Base-by-base conservation (phyloP, 352 stramenopile species). In the Pythium insidiosum region DNA sequence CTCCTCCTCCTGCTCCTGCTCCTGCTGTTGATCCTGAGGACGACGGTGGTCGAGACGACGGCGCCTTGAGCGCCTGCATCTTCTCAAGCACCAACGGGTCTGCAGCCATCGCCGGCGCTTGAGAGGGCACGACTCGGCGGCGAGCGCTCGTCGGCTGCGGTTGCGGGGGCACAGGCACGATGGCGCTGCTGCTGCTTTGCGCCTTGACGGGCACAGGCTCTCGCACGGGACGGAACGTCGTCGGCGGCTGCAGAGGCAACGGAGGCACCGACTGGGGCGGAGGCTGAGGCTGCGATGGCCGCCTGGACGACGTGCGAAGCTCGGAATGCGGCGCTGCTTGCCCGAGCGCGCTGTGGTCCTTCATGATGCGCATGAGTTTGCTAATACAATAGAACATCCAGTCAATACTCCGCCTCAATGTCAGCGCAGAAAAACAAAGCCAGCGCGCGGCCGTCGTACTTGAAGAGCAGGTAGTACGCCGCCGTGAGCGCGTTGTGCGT, bases 391-490 rank as follows among this genome's bases (percentile, higher is more conserved):
- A 50, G 3, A 21, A 5, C 2, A 37, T 31, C n/a, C n/a, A n/a
- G n/a, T n/a, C n/a, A n/a, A n/a, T n/a, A n/a, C n/a, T n/a, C n/a
- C n/a, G n/a, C n/a, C n/a, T n/a, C n/a, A n/a, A n/a, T n/a, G n/a
- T n/a, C n/a, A n/a, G n/a, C n/a, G n/a, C n/a, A n/a, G n/a, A n/a
- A n/a, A n/a, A n/a, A n/a, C n/a, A n/a, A n/a, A n/a, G n/a, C n/a
- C n/a, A n/a, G n/a, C n/a, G n/a, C n/a, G n/a, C n/a, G n/a, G n/a
- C n/a, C n/a, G n/a, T n/a, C 49, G 19, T 46, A 64, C 56, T 61
- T 72, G 52, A 80, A 67, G 4, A 94, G 53, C 23, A 95, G 62
- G 25, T 69, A 91, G 42, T 92, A 95, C 1, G 77, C 69, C 2
- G 84, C 66, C 0, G 84, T 94, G 33, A 80, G 43, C 2, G 47